These are phyloP conservation scores for Nelumbo lutea DNA, from an alignment of 164 flowering plant species.

Conservation along the genomic window DNA sequence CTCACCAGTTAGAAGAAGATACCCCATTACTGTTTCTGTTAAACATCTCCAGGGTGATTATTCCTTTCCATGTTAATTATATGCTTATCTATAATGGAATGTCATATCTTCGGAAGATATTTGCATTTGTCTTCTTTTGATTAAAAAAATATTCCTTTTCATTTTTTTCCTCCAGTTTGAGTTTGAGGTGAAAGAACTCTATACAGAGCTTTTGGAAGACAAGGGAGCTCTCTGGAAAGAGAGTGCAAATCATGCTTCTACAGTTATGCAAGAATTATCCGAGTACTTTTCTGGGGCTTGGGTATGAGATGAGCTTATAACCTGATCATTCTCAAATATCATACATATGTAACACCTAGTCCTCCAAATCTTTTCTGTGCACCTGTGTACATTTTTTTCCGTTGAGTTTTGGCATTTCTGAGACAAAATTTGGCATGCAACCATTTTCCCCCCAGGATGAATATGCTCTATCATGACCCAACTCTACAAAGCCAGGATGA, in stretches of 20 bases:
- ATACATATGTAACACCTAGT: too few species aligned
- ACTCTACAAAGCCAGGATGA: too few species aligned
- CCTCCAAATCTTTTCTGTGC: neutral
- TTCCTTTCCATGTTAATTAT: neutral
- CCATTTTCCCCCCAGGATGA: neutral
- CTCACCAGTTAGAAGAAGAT: slow-evolving; percentile 24
- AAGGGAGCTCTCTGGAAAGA: slow-evolving; percentile 20
- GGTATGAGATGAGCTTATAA: slow-evolving; percentile 10
- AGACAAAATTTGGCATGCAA: neutral
- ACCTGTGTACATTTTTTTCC: slow-evolving; percentile 1
- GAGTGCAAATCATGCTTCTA: slow-evolving; percentile 15
- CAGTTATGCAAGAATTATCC: slow-evolving; percentile 14
- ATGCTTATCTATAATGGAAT: neutral
- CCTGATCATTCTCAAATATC: neutral
- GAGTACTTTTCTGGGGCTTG: slow-evolving; percentile 14
- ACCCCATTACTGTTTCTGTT: slow-evolving; percentile 13
- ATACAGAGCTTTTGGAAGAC: slow-evolving; percentile 17
- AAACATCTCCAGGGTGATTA: slow-evolving; percentile 23
- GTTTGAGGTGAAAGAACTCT: slow-evolving; percentile 21
- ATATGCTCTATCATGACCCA: neutral
- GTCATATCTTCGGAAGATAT: too few species aligned
- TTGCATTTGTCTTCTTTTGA: slow-evolving; percentile 1
- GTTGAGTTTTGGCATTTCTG: neutral
- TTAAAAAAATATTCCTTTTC: neutral
- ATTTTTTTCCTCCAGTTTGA: slow-evolving; percentile 17